Evolutionary conservation across 108 stramenopile genomes (phyloP).

Genomic region (Skeletonema potamos): DNA sequence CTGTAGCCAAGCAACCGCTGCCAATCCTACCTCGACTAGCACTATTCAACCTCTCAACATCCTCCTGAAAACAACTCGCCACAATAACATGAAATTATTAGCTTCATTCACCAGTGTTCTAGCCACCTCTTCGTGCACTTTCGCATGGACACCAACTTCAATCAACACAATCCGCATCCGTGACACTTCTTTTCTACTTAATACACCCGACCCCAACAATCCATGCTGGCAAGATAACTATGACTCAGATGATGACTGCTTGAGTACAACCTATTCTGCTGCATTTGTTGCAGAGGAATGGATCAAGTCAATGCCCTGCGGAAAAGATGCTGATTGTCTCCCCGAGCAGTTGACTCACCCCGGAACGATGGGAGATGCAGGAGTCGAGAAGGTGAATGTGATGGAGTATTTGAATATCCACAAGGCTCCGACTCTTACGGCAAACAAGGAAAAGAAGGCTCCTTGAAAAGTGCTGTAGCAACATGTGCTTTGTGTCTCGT

Average conservation of each 20-base stretch:
- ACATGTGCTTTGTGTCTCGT: neutral
- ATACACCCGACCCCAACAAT: constrained; percentile 33
- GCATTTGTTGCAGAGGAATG: constrained; percentile 48
- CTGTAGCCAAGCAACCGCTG: neutral
- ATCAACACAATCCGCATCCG: neutral
- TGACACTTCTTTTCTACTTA: neutral
- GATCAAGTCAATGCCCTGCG: constrained; percentile 50
- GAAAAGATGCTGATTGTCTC: constrained; percentile 46
- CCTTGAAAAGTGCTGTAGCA: neutral
- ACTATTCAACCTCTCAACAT: neutral
- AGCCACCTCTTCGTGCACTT: neutral
- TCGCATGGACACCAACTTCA: constrained; percentile 12
- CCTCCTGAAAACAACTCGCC: neutral
- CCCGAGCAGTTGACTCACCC: constrained; percentile 44
- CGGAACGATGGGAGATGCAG: constrained; percentile 39
- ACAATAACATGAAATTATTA: neutral
- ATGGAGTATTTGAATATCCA: constrained; percentile 51
- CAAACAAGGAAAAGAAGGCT: constrained; percentile 8
- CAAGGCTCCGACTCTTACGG: constrained; percentile 28
- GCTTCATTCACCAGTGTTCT: constrained; percentile 1
- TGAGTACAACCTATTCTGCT: constrained; percentile 42
- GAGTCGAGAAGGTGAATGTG: constrained; percentile 47
- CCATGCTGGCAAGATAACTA: constrained; percentile 53
- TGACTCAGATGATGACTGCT: constrained; percentile 45
- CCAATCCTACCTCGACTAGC: neutral